These are phyloP conservation scores for Isatis lusitanica DNA, from an alignment of 441 rosid species.

Conservation along the genomic window DNA sequence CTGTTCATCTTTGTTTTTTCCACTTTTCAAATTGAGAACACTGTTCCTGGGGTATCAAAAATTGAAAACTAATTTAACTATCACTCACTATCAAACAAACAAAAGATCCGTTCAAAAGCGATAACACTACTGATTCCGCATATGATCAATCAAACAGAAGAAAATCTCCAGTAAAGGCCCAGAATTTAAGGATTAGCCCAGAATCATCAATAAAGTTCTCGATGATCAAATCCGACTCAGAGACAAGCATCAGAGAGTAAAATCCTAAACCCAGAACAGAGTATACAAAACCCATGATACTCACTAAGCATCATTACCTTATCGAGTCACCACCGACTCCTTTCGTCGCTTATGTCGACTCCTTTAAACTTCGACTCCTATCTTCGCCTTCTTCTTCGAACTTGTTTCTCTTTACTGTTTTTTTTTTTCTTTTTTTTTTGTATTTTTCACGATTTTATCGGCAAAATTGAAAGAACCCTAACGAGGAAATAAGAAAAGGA, in stretches of 20 bases:
- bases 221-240: constrained; percentile 13
- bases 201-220: constrained; percentile 10
- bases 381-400: not conserved
- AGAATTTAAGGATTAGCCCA: not conserved
- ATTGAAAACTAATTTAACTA: not conserved
- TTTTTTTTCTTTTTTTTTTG: not conserved
- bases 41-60: constrained; percentile 25
- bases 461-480: constrained; percentile 33
- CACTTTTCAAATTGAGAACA: not conserved
- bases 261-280: constrained; percentile 27
- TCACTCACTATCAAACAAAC: constrained; percentile 9
- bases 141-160: constrained; percentile 25
- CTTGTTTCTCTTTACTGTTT: not conserved
- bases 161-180: constrained; percentile 12
- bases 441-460: not conserved
- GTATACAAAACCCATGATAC: constrained; percentile 7
- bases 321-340: constrained; percentile 20
- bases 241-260: constrained; percentile 6
- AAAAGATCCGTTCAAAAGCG: not conserved
- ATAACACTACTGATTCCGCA: not conserved
- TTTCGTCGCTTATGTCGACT: not conserved
- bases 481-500: not conserved
- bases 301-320: constrained; percentile 26
- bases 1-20: constrained; percentile 41
- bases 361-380: not conserved